phyloP scores from a whole-genome alignment of 1,139 yeast genomes.

The Lodderomyces pseudojiufengensis region DNA sequence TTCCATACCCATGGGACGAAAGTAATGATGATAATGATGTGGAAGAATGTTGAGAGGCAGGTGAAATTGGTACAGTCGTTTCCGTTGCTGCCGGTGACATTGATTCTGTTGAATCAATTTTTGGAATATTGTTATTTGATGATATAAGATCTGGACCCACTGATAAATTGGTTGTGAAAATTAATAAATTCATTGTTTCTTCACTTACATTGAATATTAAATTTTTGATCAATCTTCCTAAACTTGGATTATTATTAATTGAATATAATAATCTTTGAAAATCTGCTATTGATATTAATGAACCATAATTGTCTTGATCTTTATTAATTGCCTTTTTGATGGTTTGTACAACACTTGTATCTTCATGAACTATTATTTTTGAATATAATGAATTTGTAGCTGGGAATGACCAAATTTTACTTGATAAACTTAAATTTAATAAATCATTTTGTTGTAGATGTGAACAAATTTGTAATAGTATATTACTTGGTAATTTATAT shows the following conservation, averaged over 20 bases:
- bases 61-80: too few species aligned
- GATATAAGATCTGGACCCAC: too few species aligned
- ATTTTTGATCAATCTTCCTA: constrained; percentile 3
- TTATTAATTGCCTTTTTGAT: constrained; percentile 4
- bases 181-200: constrained; percentile 6
- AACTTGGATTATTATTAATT: constrained; percentile 2
- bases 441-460: constrained; percentile 7
- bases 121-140: too few species aligned
- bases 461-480: constrained; percentile 6
- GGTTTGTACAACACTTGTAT: constrained; percentile 3
- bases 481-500: constrained; percentile 5
- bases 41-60: too few species aligned
- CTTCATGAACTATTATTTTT: constrained; percentile 8
- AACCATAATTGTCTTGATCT: constrained; percentile 5
- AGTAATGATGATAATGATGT: too few species aligned
- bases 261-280: constrained; percentile 5
- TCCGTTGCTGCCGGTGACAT: too few species aligned
- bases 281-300: constrained; percentile 6
- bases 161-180: not conserved
- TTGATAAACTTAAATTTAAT: constrained; percentile 4
- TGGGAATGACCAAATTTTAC: constrained; percentile 7
- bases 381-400: constrained; percentile 8
- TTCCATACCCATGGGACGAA: too few species aligned
- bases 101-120: too few species aligned
- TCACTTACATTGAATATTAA: constrained; percentile 7